Evolutionary conservation across 345 rosid genomes (phyloP), one percentile per base, ranked within the genome.

Genomic region (Excoecaria cochinchinensis): DNA sequence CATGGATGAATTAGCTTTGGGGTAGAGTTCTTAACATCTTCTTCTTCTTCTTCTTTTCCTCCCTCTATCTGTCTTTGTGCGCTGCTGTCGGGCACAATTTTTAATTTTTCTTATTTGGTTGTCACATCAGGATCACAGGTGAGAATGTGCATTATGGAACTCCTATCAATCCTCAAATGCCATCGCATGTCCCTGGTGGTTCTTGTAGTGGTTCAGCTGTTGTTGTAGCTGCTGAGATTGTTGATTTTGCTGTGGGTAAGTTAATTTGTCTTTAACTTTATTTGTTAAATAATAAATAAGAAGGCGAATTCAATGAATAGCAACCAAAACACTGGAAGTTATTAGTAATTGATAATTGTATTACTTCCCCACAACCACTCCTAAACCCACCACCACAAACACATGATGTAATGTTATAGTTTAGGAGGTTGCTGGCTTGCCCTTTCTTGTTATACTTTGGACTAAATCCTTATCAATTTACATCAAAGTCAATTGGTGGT

Each of bases 171-270:
- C 97, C 94, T 2, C 76, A 76, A 78, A 82, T 86, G 87, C 90
- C 89, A 19, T 85, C 87, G 22, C 75, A 81, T 84, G 86, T 89
- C 71, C 92, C 97, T 15, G 98, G 98, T 77, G 98, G 98, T 61
- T 92, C 94, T 80, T 91, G 97, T 61, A 87, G 97, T 76, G 98
- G 98, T 81, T 91, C 98, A n/a, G 97, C 98, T 16, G 98, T 92
- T 68, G 89, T 93, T 70, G 98, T 94, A 83, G 92, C 89, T 0
- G 89, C 98, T 78, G 85, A 82, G 76, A 84, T 94, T 65, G 97
- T 92, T 62, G 97, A 92, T 82, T 94, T 91, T 83, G 87, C 97
- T 81, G 89, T 94, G 56, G 97, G 97, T 92, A 83, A 81, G 73
- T 56, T 68, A 3, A 24, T 58, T 70, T 63, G 6, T 62, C 55